Evolutionary conservation across 257 asterid species (phyloP).

Genomic region (Plantago ovata): DNA sequence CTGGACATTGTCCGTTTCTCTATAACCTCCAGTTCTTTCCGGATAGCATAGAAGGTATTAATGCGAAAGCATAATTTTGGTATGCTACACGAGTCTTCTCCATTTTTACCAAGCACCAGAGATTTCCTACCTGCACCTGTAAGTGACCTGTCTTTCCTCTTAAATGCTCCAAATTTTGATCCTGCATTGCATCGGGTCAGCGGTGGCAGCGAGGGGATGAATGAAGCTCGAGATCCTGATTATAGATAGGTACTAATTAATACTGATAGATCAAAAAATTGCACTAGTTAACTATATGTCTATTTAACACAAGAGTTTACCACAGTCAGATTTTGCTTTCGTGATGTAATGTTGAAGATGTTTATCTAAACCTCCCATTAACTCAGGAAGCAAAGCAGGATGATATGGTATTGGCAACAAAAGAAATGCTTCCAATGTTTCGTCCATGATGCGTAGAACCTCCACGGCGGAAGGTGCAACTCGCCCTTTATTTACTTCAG

Average conservation of each 20-base stretch:
- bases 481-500: slow-evolving; percentile 71
- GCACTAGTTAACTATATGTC: slow-evolving; percentile 4
- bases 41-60: slow-evolving; percentile 63
- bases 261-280: slow-evolving; percentile 11
- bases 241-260: slow-evolving; percentile 17
- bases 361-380: slow-evolving; percentile 62
- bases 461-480: slow-evolving; percentile 92
- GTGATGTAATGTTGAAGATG: slow-evolving; percentile 63
- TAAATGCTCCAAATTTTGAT: slow-evolving; percentile 60
- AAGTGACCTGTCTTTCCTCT: slow-evolving; percentile 58
- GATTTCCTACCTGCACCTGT: slow-evolving; percentile 43
- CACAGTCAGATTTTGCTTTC: slow-evolving; percentile 71
- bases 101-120: slow-evolving; percentile 30
- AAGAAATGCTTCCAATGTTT: slow-evolving; percentile 87
- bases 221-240: slow-evolving; percentile 67
- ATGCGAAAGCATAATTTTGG: slow-evolving; percentile 68
- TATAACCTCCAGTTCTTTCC: slow-evolving; percentile 67
- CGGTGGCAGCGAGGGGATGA: slow-evolving; percentile 54
- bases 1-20: slow-evolving; percentile 54
- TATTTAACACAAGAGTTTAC: slow-evolving; percentile 33
- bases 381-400: slow-evolving; percentile 80
- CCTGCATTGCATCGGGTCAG: slow-evolving; percentile 67
- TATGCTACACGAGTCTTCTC: slow-evolving; percentile 41
- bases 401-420: slow-evolving; percentile 90
- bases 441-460: slow-evolving; percentile 78